Evolutionary conservation across 1,284 basidiomycete species (phyloP), one percentile per base, ranked within the genome.

Genomic region (Ceratobasidium sp.): DNA sequence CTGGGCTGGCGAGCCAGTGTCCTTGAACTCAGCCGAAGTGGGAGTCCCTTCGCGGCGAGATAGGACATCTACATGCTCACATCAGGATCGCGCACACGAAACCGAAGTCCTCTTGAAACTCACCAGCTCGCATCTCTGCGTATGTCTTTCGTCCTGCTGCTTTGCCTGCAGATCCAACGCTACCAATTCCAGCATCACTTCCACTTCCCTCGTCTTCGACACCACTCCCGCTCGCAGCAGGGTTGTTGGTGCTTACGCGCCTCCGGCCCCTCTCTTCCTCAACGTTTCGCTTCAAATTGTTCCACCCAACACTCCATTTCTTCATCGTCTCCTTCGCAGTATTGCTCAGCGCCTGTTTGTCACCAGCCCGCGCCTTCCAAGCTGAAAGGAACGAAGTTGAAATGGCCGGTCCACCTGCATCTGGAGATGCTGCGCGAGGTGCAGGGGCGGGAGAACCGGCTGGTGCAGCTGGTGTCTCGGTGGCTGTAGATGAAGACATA

Each of bases 231-330:
- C 42, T 42, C 33, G 28, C 39, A 12, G 18, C 60, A 46, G 13
- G 28, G 10, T 63, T 53, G 23, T 44, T 51, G 40, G 67, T 39
- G 12, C 46, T 63, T 6, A 49, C 63, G 49, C 71, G 51, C 71
- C 64, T 67, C n/a, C 56, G 60, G 6, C 78, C 77, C 67, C 73
- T 75, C 68, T 78, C 77, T 58, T 78, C 69, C 33, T 78, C 77
- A 15, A 70, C 77, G n/a, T 66, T 96, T 82, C 91, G 91, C 96
- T 84, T 95, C 94, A 0, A 84, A 88, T 63, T 96, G 95, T 83
- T 91, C 90, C 15, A 94, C 94, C 13, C 86, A 90, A 78, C 85
- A n/a, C 88, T 86, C 87, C 88, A 88, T 77, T 87, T 87, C 79
- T 85, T 87, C 81, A 88, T 83, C 18, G 83, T 83, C 70, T 88